These are phyloP conservation scores for Skeletonema costatum DNA, from an alignment of 108 stramenopile species.

Conservation along the genomic window DNA sequence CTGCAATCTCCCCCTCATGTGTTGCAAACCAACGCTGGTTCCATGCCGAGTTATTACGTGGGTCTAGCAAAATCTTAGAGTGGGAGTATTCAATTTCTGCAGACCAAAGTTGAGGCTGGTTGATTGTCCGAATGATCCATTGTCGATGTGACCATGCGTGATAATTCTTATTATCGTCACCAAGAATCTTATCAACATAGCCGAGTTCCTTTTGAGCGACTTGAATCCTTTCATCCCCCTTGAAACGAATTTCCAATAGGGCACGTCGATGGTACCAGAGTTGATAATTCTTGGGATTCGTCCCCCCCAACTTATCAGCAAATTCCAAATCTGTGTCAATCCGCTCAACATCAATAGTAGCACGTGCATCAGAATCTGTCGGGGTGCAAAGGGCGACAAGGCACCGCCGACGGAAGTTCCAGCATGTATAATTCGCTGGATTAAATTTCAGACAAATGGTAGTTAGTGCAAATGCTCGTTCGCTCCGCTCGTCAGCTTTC, in stretches of 20 bases:
- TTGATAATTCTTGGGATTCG: conserved; percentile 98
- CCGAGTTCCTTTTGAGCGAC: conserved; percentile 74
- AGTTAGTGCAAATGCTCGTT: conserved; percentile 86
- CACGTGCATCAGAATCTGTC: neutral
- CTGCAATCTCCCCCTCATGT: conserved; percentile 51
- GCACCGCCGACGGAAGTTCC: conserved; percentile 91
- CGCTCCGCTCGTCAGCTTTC: conserved; percentile 62
- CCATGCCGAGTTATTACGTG: conserved; percentile 99
- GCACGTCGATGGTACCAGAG: conserved; percentile 97
- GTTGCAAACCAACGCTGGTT: conserved; percentile 97
- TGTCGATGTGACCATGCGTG: conserved; percentile 98
- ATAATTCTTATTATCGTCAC: conserved; percentile 96
- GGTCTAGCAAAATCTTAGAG: conserved; percentile 69
- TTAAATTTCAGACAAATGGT: conserved; percentile 83
- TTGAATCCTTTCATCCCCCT: conserved; percentile 16
- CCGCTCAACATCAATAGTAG: conserved; percentile 25
- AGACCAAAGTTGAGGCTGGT: conserved; percentile 57
- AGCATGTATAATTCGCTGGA: conserved; percentile 97
- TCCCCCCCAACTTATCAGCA: conserved; percentile 80
- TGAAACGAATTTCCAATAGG: conserved; percentile 69
- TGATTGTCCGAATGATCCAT: conserved; percentile 77
- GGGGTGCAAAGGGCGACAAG: conserved; percentile 42
- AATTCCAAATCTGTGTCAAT: conserved; percentile 71
- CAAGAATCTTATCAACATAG: conserved; percentile 81
- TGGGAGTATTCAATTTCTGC: conserved; percentile 83